Evolutionary conservation across 768 basidiomycete species (phyloP).

Genomic region (Sarcodon sp.): DNA sequence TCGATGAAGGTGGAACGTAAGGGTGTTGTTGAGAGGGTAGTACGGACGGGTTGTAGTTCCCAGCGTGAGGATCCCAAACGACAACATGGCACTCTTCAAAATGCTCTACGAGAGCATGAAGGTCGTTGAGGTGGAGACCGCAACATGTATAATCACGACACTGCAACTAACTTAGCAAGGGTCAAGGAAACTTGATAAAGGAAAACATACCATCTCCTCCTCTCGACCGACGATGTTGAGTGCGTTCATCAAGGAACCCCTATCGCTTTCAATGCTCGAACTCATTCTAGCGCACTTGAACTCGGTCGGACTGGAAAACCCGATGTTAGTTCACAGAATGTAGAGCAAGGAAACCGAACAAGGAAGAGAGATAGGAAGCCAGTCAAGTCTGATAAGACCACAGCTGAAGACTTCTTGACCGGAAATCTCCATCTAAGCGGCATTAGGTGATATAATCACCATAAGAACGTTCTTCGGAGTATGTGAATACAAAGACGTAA

Average conservation of each 20-base stretch:
- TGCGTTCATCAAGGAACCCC: constrained; percentile 48
- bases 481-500: too few relatives aligned
- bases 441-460: too few relatives aligned
- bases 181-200: background rate
- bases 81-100: constrained; percentile 87
- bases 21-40: constrained; percentile 9
- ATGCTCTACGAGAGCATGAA: constrained; percentile 81
- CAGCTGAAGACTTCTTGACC: too few relatives aligned
- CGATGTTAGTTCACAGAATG: background rate
- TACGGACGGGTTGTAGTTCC: constrained; percentile 4
- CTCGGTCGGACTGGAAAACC: constrained; percentile 24
- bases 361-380: background rate
- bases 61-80: constrained; percentile 36
- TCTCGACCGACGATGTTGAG: constrained; percentile 55
- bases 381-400: too few relatives aligned
- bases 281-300: constrained; percentile 32
- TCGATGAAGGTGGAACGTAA: constrained; percentile 12
- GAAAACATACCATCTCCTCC: constrained; percentile 49
- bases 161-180: constrained; percentile 17
- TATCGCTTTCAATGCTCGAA: constrained; percentile 49
- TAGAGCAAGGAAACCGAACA: background rate
- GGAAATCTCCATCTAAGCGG: too few relatives aligned
- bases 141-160: constrained; percentile 90
- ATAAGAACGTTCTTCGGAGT: too few relatives aligned
- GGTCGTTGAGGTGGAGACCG: constrained; percentile 61